Evolutionary conservation across 2,329 filamentous ascomycete genomes (phyloP).

Genomic region (Paracoccidioides brasiliensis): DNA sequence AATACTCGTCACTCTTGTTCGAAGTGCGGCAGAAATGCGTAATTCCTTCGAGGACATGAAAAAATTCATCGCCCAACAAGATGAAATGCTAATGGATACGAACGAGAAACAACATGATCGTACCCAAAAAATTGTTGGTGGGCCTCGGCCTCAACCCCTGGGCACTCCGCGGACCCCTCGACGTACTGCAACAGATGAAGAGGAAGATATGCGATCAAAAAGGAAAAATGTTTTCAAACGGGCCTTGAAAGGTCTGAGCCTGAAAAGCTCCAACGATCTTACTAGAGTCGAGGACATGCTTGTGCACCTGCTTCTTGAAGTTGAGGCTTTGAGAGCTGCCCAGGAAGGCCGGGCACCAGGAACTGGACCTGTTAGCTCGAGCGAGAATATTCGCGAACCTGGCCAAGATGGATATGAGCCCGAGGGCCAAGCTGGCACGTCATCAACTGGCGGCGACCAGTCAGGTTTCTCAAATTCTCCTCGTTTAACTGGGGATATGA

Average conservation of each 20-base stretch:
- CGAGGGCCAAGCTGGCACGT: slow-evolving; percentile 64
- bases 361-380: slow-evolving; percentile 42
- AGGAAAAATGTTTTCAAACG: slow-evolving; percentile 88
- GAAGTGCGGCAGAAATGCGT: slow-evolving; percentile 91
- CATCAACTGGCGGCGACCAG: slow-evolving; percentile 57
- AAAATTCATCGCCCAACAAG: slow-evolving; percentile 77
- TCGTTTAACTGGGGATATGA: slow-evolving; percentile 18
- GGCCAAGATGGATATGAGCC: slow-evolving; percentile 74
- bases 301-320: slow-evolving; percentile 79
- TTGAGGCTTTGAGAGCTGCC: slow-evolving; percentile 62
- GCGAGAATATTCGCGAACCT: slow-evolving; percentile 51
- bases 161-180: slow-evolving; percentile 47
- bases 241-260: slow-evolving; percentile 79
- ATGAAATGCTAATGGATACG: slow-evolving; percentile 74
- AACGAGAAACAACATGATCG: slow-evolving; percentile 81
- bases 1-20: slow-evolving; percentile 85
- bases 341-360: slow-evolving; percentile 30
- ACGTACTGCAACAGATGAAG: slow-evolving; percentile 35
- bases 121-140: slow-evolving; percentile 69
- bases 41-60: slow-evolving; percentile 94
- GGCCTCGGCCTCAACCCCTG: slow-evolving; percentile 69
- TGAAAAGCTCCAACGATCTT: slow-evolving; percentile 78
- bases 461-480: slow-evolving; percentile 56
- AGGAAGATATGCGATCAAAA: slow-evolving; percentile 55
- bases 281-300: slow-evolving; percentile 84